Evolutionary conservation across 495 filamentous ascomycete species (phyloP).

Genomic region (Ascobolus immersus): DNA sequence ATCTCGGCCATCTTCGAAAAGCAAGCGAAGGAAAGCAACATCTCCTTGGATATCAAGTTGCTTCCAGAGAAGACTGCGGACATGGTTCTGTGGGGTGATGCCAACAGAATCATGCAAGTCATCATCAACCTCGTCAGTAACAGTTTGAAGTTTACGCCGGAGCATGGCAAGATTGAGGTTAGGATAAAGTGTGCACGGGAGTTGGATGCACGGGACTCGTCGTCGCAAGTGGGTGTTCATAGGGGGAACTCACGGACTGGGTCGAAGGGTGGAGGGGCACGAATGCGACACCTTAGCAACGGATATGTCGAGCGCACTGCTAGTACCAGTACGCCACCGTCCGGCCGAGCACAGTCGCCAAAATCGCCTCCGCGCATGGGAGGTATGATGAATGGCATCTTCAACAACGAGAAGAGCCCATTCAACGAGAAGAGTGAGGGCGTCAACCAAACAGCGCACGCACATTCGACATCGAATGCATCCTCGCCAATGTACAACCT

Average conservation of each 20-base stretch:
- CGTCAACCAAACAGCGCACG: too few relatives aligned
- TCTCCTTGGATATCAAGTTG: conserved; percentile 45
- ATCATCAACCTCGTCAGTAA: conserved; percentile 87
- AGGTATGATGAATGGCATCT: too few relatives aligned
- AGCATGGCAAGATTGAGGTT: conserved; percentile 45
- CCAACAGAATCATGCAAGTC: conserved; percentile 66
- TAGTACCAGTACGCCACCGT: too few relatives aligned
- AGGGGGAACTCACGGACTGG: conserved; percentile 21
- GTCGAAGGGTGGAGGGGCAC: conserved; percentile 25
- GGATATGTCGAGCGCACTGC: too few relatives aligned
- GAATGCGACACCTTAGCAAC: too few relatives aligned
- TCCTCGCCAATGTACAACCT: too few relatives aligned
- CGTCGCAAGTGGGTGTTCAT: conserved; percentile 15
- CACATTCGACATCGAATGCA: too few relatives aligned
- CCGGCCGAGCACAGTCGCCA: too few relatives aligned
- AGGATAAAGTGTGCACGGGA: conserved; percentile 47
- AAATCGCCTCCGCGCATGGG: too few relatives aligned
- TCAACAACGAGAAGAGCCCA: too few relatives aligned
- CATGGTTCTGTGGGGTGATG: conserved; percentile 67
- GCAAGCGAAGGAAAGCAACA: conserved; percentile 53
- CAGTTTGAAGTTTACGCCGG: conserved; percentile 74
- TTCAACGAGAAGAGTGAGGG: too few relatives aligned
- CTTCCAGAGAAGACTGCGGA: conserved; percentile 20
- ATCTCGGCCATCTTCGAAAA: conserved; percentile 67
- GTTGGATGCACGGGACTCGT: conserved; percentile 13